Evolutionary conservation across 306 rosid species (phyloP).

Genomic region (Fragaria ananassa): DNA sequence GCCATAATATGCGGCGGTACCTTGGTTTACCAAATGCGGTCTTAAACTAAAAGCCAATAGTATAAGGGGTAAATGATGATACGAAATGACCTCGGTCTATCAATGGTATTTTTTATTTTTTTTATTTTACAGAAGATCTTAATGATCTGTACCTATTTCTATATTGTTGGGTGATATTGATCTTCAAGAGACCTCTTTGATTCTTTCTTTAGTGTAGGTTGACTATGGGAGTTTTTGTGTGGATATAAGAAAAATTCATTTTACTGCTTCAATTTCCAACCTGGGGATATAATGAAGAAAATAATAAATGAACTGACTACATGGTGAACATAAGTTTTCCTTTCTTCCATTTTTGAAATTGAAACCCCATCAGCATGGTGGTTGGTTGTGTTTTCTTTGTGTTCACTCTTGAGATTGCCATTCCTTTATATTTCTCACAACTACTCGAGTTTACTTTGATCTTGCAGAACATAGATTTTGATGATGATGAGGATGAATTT

Average conservation of each 20-base stretch:
- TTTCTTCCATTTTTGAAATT: not conserved
- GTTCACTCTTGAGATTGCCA: not conserved
- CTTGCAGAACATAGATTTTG: conserved; percentile 7
- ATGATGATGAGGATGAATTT: conserved; percentile 16
- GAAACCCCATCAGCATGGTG: not conserved
- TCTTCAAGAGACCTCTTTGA: not conserved
- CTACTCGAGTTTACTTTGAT: not conserved
- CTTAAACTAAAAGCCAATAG: not conserved
- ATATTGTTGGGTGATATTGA: not conserved
- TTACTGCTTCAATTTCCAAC: not conserved
- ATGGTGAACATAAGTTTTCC: not conserved
- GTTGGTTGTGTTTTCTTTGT: not conserved
- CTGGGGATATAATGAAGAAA: not conserved
- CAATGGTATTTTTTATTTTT: not conserved
- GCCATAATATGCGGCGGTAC: not conserved
- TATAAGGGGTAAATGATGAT: not conserved
- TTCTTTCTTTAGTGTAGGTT: not conserved
- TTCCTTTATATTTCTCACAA: not conserved
- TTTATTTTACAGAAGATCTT: not conserved
- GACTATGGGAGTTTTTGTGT: not conserved
- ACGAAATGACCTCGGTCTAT: not conserved
- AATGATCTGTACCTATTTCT: not conserved
- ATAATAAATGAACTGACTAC: not conserved
- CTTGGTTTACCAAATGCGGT: not conserved
- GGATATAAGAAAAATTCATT: not conserved